Evolutionary conservation across 2,329 filamentous ascomycete species (phyloP).

Genomic region (Alternaria sp.): DNA sequence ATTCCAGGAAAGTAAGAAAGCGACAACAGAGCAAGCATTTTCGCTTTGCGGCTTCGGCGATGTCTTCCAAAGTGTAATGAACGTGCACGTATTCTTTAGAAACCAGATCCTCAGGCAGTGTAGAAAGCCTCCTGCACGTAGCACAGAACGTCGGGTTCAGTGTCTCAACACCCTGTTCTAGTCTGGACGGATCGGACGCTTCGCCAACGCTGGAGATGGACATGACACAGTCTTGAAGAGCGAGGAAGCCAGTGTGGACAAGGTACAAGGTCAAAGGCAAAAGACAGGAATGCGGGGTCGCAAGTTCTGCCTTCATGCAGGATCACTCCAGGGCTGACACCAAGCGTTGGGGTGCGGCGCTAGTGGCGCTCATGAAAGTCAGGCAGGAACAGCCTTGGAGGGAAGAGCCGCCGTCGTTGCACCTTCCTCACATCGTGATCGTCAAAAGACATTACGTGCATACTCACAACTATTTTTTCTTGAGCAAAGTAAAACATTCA

Average conservation of each 20-base stretch:
- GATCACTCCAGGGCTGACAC: too few species aligned
- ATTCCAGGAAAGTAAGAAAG: background rate
- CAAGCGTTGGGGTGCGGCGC: too few species aligned
- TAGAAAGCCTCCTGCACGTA: accelerated
- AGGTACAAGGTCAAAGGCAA: too few species aligned
- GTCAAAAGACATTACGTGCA: too few species aligned
- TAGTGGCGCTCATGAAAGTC: too few species aligned
- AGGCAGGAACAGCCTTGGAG: too few species aligned
- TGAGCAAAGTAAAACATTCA: background rate
- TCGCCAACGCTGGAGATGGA: background rate
- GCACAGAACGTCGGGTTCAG: background rate
- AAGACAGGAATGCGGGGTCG: too few species aligned
- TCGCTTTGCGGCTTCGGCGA: background rate
- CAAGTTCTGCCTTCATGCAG: too few species aligned
- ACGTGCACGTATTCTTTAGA: accelerated
- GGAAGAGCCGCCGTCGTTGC: too few species aligned
- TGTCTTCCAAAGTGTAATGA: background rate
- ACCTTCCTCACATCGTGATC: too few species aligned
- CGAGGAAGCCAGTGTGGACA: background rate
- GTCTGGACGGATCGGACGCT: accelerated
- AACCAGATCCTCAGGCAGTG: background rate
- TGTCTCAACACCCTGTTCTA: accelerated
- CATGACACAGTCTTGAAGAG: accelerated
- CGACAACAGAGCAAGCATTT: background rate
- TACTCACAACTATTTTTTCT: too few species aligned